Evolutionary conservation across 305 asterid genomes (phyloP).

Genomic region (Plantago coronopus): DNA sequence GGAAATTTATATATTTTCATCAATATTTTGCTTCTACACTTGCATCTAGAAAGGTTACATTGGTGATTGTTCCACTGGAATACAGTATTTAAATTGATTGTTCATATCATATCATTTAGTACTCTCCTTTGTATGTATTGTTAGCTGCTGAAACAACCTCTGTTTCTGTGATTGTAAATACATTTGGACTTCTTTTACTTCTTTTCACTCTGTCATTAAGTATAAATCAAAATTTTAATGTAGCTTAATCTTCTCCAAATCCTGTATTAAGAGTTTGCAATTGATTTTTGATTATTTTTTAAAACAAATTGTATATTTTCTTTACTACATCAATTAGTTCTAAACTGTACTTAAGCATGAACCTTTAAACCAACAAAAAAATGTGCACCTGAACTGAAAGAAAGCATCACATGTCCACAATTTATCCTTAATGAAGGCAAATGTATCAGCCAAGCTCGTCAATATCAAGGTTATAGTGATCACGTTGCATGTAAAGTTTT

Average conservation of each 20-base stretch:
- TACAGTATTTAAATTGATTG: slow-evolving; percentile 7
- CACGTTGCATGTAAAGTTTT: background rate
- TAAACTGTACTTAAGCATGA: background rate
- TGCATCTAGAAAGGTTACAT: slow-evolving; percentile 16
- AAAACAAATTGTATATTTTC: too few species aligned
- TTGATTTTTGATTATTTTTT: too few species aligned
- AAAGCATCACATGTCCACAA: background rate
- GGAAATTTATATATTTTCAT: background rate
- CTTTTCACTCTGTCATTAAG: background rate
- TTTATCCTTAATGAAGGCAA: background rate
- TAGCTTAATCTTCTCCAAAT: background rate
- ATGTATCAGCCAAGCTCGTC: background rate
- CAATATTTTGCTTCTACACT: slow-evolving; percentile 11
- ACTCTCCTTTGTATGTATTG: slow-evolving; percentile 1
- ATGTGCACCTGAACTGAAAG: background rate
- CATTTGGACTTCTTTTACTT: too few species aligned
- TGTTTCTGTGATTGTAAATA: background rate
- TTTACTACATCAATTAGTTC: too few species aligned
- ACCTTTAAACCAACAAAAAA: background rate
- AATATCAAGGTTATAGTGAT: background rate
- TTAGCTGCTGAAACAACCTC: background rate
- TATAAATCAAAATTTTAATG: background rate
- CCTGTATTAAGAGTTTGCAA: background rate
- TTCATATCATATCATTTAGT: slow-evolving; percentile 3
- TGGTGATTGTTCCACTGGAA: slow-evolving; percentile 6